Conservation (phyloP, 495 filamentous ascomycete species). For the Talaromyces proteolyticus region DNA sequence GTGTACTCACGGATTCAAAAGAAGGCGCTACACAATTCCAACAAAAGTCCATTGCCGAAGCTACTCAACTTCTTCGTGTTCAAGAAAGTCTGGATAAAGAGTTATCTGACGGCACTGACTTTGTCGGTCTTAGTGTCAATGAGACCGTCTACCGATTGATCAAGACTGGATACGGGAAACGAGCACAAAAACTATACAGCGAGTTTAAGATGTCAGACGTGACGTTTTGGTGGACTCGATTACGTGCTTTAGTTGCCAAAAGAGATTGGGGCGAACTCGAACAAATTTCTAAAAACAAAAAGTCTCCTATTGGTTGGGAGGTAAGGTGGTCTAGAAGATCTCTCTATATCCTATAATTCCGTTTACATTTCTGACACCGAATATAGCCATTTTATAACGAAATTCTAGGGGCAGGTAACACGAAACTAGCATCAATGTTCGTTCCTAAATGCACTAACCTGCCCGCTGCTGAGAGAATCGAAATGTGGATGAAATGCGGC, state of each 20-base stretch:
- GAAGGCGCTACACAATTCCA: slow-evolving; percentile 64
- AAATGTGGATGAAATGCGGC: slow-evolving; percentile 96
- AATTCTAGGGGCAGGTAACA: slow-evolving; percentile 81
- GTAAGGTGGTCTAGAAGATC: slow-evolving; percentile 34
- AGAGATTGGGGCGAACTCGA: slow-evolving; percentile 91
- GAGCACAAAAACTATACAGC: slow-evolving; percentile 77
- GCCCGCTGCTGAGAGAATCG: slow-evolving; percentile 60
- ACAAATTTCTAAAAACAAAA: slow-evolving; percentile 61
- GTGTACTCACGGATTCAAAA: slow-evolving; percentile 76
- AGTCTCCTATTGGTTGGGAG: slow-evolving; percentile 97
- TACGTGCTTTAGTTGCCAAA: slow-evolving; percentile 82
- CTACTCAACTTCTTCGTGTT: slow-evolving; percentile 68
- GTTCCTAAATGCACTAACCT: slow-evolving; percentile 77
- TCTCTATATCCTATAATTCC: slow-evolving; percentile 1
- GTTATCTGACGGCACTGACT: slow-evolving; percentile 55
- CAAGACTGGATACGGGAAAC: slow-evolving; percentile 64
- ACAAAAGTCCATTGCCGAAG: slow-evolving; percentile 70
- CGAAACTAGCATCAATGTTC: slow-evolving; percentile 75
- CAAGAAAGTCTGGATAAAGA: slow-evolving; percentile 85
- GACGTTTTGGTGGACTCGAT: slow-evolving; percentile 82
- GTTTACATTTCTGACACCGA: slow-evolving; percentile 15
- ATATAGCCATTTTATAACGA: slow-evolving; percentile 85
- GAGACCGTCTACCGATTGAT: slow-evolving; percentile 85
- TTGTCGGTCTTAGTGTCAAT: slow-evolving; percentile 78
- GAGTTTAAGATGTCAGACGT: slow-evolving; percentile 93